Evolutionary conservation across 331 rosid species (phyloP).

Genomic region (Ulmus americana): DNA sequence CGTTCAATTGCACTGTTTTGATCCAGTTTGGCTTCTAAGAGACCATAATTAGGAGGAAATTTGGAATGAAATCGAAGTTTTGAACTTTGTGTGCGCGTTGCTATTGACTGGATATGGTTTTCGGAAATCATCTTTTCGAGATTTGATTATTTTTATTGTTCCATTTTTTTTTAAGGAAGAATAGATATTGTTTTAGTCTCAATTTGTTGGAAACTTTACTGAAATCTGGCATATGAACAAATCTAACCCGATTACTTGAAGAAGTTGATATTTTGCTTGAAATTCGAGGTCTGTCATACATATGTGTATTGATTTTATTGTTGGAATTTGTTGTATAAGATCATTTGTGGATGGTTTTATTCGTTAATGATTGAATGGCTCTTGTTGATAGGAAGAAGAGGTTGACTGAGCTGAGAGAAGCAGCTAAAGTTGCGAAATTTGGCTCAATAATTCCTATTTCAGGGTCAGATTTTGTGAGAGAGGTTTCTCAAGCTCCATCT

Average conservation of each 20-base stretch:
- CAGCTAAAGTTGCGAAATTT: conserved; percentile 67
- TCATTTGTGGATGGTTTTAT: background rate
- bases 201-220: no score
- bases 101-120: background rate
- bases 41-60: background rate
- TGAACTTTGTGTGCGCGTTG: background rate
- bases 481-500: conserved; percentile 91
- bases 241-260: no score
- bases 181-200: no score
- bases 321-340: no score
- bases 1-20: background rate
- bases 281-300: no score
- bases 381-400: conserved; percentile 71
- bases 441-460: conserved; percentile 81
- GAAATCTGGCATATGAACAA: no score
- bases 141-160: no score
- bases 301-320: no score
- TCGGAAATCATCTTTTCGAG: background rate
- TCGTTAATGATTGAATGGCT: background rate
- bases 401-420: conserved; percentile 75
- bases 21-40: background rate
- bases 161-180: no score
- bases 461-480: conserved; percentile 91
- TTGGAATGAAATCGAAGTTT: background rate
- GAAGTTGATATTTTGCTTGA: no score